These are phyloP conservation scores for Solanum chiquidenum DNA, from an alignment of 257 asterid genomes.

Conservation along the genomic window DNA sequence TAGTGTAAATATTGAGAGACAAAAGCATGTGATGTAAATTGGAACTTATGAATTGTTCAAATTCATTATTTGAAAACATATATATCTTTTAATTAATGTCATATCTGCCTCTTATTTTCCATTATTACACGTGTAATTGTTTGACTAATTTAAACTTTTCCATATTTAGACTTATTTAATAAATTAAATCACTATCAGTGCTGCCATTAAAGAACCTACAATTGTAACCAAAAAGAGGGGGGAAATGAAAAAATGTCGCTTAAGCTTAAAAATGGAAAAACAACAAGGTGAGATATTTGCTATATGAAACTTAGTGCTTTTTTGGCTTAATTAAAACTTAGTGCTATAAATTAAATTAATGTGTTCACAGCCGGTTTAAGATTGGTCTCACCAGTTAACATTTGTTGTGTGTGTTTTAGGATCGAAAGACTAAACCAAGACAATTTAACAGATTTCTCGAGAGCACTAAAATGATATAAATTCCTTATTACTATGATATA, in stretches of 20 bases:
- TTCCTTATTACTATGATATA: background rate
- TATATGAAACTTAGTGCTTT: background rate
- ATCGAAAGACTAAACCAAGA: background rate
- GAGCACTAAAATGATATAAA: background rate
- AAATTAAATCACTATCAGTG: background rate
- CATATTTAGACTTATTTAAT: too few species aligned
- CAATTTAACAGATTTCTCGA: background rate
- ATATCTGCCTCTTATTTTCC: slow-evolving; percentile 1
- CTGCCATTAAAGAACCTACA: background rate
- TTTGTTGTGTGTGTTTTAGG: background rate
- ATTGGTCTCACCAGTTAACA: background rate
- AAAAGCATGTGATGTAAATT: slow-evolving; percentile 32
- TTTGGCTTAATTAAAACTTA: background rate
- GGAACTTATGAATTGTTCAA: slow-evolving; percentile 2
- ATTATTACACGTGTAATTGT: background rate
- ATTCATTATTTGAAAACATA: slow-evolving; percentile 23
- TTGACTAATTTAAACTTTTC: background rate
- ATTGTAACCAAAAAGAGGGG: background rate
- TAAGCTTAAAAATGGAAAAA: background rate
- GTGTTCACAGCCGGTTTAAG: background rate
- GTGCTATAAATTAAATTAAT: background rate
- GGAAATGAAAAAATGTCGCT: background rate
- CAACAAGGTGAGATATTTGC: background rate
- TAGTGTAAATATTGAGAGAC: slow-evolving; percentile 24
- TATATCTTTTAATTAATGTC: slow-evolving; percentile 26